Conservation (phyloP, 2,329 filamentous ascomycete genomes). For the Trichophaea hybrida region DNA sequence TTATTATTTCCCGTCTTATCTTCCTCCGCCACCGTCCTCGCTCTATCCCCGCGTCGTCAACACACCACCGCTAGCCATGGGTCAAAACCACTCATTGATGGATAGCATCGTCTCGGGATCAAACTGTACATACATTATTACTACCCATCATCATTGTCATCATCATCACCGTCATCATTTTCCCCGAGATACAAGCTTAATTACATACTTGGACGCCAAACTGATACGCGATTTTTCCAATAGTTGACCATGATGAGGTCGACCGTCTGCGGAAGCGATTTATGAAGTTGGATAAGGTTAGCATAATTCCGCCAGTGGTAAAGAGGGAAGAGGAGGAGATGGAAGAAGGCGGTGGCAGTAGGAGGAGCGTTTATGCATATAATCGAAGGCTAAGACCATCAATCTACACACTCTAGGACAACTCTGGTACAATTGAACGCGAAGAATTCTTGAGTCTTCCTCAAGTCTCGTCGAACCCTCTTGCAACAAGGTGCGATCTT, state of each 20-base stretch:
- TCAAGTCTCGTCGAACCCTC: constrained; percentile 93
- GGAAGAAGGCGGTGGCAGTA: no score
- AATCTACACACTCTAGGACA: constrained; percentile 48
- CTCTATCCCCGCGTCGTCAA: background rate
- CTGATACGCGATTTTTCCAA: background rate
- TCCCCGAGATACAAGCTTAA: no score
- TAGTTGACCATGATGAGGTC: constrained; percentile 94
- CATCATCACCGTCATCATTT: background rate
- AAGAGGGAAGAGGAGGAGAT: no score
- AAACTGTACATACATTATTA: constrained; percentile 55
- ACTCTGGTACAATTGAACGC: constrained; percentile 94
- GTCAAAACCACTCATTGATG: constrained; percentile 60
- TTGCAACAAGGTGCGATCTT: constrained; percentile 64
- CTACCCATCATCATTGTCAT: background rate
- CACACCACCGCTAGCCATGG: constrained; percentile 36
- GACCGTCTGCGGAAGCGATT: constrained; percentile 91
- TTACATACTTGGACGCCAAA: no score
- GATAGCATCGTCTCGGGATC: constrained; percentile 93
- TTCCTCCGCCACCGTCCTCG: background rate
- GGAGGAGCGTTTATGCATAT: no score
- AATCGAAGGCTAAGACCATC: no score
- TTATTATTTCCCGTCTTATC: constrained; percentile 92
- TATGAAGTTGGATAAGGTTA: constrained; percentile 96
- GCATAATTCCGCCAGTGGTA: background rate
- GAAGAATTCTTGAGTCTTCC: constrained; percentile 95